A percentile compares a stretch with the other conserved stretches of the same genome.
These are phyloP conservation scores for Pythium sukuiense DNA, from an alignment of 352 stramenopile species.

Conservation along the genomic window DNA sequence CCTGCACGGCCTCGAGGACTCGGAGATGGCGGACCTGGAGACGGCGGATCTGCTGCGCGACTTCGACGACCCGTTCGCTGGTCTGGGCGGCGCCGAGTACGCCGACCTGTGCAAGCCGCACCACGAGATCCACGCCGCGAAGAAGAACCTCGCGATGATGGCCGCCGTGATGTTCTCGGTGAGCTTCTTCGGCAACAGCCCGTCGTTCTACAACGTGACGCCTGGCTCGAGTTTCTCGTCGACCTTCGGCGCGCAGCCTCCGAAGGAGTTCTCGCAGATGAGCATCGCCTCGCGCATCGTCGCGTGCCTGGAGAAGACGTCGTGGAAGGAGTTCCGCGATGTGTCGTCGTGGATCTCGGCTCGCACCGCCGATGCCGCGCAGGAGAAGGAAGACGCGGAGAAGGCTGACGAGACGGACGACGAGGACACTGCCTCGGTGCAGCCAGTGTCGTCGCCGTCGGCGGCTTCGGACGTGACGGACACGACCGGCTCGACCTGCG, in stretches of 20 bases:
- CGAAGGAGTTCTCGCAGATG: slow-evolving; percentile 83
- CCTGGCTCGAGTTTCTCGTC: slow-evolving; percentile 78
- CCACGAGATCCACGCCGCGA: slow-evolving; percentile 79
- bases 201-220: slow-evolving; percentile 71
- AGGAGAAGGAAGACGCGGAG: slow-evolving; percentile 19
- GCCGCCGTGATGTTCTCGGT: slow-evolving; percentile 89
- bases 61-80: slow-evolving; percentile 63
- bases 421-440: slow-evolving; percentile 15
- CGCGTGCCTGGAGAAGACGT: slow-evolving; percentile 86
- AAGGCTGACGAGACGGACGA: slow-evolving; percentile 20
- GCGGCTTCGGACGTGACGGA: slow-evolving; percentile 74
- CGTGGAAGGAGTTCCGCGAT: slow-evolving; percentile 86
- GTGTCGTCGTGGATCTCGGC: slow-evolving; percentile 71
- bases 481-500: slow-evolving; percentile 52
- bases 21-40: slow-evolving; percentile 52
- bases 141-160: slow-evolving; percentile 90
- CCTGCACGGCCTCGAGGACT: slow-evolving; percentile 54
- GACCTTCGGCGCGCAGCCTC: slow-evolving; percentile 74
- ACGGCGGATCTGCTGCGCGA: slow-evolving; percentile 74
- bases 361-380: slow-evolving; percentile 22
- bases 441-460: slow-evolving; percentile 49
- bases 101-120: slow-evolving; percentile 38
- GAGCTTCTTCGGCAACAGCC: slow-evolving; percentile 78
- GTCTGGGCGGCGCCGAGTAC: slow-evolving; percentile 29
- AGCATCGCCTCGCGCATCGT: slow-evolving; percentile 85